Evolutionary conservation across 2,329 filamentous ascomycete genomes (phyloP).

Genomic region (Fusarium sp.): DNA sequence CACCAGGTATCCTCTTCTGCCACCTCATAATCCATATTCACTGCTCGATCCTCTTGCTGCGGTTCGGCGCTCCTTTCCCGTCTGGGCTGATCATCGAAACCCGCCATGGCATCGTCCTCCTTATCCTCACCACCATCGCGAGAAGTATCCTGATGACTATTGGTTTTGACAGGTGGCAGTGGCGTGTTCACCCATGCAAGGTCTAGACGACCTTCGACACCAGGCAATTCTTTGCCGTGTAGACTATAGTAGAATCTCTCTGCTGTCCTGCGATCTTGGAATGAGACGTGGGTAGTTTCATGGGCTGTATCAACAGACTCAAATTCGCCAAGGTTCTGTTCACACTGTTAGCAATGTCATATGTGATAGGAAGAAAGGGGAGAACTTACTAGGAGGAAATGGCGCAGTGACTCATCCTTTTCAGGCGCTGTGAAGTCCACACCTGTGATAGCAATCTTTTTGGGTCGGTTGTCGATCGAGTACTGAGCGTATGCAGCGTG

Average conservation of each 20-base stretch:
- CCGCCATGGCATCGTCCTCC: constrained; percentile 48
- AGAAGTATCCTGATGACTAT: constrained; percentile 20
- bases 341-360: constrained; percentile 6
- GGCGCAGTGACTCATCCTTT: constrained; percentile 77
- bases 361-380: background rate
- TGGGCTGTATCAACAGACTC: constrained; percentile 67
- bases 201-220: constrained; percentile 72
- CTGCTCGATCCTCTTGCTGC: constrained; percentile 51
- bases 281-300: constrained; percentile 67
- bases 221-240: constrained; percentile 70
- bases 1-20: constrained; percentile 65
- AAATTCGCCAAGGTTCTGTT: constrained; percentile 72
- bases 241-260: constrained; percentile 75
- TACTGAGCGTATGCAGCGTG: constrained; percentile 71
- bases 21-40: constrained; percentile 67
- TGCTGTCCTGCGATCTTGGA: constrained; percentile 77
- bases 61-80: constrained; percentile 30
- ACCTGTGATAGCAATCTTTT: constrained; percentile 73
- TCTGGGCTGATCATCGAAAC: constrained; percentile 38
- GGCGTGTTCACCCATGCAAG: constrained; percentile 69
- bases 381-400: constrained; percentile 76
- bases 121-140: constrained; percentile 41
- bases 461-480: constrained; percentile 82
- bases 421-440: constrained; percentile 72
- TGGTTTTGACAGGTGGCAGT: constrained; percentile 43